Evolutionary conservation across 1,139 yeast species (phyloP), one percentile per base, ranked within the genome.

Genomic region (Pneumocystis oryctolagi): DNA sequence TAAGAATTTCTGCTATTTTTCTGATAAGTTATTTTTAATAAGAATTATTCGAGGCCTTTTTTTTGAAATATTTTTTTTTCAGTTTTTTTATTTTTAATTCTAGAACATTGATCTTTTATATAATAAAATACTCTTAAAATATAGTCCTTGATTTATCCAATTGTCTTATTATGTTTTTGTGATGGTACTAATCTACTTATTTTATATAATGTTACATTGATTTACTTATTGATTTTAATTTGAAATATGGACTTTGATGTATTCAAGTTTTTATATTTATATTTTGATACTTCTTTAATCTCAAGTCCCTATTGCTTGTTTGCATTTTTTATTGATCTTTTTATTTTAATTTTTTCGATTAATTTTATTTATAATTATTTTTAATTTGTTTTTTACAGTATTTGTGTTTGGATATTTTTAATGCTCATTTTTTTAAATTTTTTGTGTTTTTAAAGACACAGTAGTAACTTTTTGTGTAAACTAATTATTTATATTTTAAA

Each of bases 71-170:
- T n/a, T n/a, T n/a, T n/a, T 28, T 40, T 35, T 58, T 79, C 82
- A 53, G 80, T 78, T 64, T 81, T 79, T 3, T 79, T 75, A 59
- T 75, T 75, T 47, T 87, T 81, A 61, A 89, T 72, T 64, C 86
- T 85, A 35, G 83, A 78, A 65, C 89, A 80, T 65, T 89, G 77
- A 70, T 86, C 87, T 70, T 89, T 90, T 66, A 96, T 96, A 63
- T n/a, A 89, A 79, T 68, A 86, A 89, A 63, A 82, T 73, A 1
- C 84, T 80, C 64, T 94, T 78, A 63, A 82, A n/a, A n/a, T n/a
- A 87, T 79, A 58, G 86, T 77, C 64, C 84, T 89, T 42, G 86
- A 76, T 69, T 84, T 88, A 1, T 76, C 75, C n/a, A 73, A 66
- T 47, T 74, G 67, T n/a, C 72, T 71, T 2, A 69, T 66, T 8